Conservation (phyloP, 164 flowering plant species). For the Vitis amurensis region DNA sequence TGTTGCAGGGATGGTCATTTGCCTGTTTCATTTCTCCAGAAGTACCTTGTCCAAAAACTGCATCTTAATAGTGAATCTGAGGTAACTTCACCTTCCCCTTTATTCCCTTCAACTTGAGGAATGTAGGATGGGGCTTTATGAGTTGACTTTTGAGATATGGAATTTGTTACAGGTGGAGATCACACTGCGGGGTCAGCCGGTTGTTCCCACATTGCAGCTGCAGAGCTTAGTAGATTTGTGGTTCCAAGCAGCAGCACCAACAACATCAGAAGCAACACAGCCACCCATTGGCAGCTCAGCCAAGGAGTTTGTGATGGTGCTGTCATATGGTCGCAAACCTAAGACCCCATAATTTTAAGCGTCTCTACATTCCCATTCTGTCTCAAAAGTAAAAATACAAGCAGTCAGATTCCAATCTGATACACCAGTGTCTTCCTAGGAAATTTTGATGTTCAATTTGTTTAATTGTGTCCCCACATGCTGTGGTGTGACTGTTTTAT, state of each 20-base stretch:
- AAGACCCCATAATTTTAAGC: background rate
- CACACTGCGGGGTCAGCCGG: constrained; percentile 22
- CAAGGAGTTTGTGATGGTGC: constrained; percentile 36
- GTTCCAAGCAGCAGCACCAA: constrained; percentile 13
- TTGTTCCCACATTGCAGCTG: constrained; percentile 24
- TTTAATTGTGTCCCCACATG: background rate
- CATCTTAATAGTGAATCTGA: constrained; percentile 31
- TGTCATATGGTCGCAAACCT: constrained; percentile 30
- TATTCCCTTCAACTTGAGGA: background rate
- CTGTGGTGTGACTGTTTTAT: constrained; percentile 1
- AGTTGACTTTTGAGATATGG: background rate
- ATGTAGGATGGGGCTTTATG: background rate
- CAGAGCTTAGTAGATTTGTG: constrained; percentile 29
- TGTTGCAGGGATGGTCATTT: constrained; percentile 24
- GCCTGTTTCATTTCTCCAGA: constrained; percentile 28
- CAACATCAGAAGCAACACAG: constrained; percentile 16
- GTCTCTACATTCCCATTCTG: too few relatives aligned
- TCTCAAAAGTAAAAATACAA: too few relatives aligned
- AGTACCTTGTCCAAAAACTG: constrained; percentile 29
- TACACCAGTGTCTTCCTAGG: background rate
- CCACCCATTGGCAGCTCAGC: constrained; percentile 34
- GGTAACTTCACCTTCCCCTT: constrained; percentile 16
- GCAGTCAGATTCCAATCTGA: background rate
- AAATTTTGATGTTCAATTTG: background rate
- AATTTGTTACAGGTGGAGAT: constrained; percentile 31